Percentiles rank a stretch among this genome's conserved stretches.
Evolutionary conservation across 202 grass and related monocot species (phyloP).

Genomic region (Elaeis oleifera): DNA sequence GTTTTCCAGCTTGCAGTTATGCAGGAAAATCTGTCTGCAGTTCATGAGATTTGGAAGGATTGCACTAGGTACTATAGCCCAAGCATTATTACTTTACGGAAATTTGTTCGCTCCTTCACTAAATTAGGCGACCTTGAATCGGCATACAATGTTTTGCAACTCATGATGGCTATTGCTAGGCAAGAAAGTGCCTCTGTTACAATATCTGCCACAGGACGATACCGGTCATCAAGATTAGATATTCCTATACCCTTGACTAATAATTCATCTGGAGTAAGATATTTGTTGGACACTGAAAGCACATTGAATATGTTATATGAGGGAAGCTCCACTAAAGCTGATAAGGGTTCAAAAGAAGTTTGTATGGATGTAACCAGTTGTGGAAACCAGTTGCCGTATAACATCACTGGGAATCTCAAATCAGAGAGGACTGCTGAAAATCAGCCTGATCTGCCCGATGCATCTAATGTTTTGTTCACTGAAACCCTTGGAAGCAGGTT

Average conservation of each 20-base stretch:
- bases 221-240: conserved; percentile 53
- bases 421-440: neutral
- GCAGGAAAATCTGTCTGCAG: conserved; percentile 51
- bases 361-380: neutral
- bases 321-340: conserved; percentile 15
- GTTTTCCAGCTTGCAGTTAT: conserved; percentile 64
- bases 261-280: conserved; percentile 28
- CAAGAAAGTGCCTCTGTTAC: conserved; percentile 31
- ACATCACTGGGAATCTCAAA: conserved; percentile 1
- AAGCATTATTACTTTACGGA: conserved; percentile 57
- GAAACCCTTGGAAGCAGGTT: neutral
- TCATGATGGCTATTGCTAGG: conserved; percentile 45
- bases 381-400: neutral
- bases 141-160: conserved; percentile 56
- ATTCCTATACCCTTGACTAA: conserved; percentile 61
- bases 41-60: conserved; percentile 84
- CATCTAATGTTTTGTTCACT: neutral
- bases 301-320: conserved; percentile 22
- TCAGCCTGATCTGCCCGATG: neutral
- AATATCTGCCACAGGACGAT: conserved; percentile 45
- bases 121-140: conserved; percentile 64
- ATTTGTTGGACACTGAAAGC: conserved; percentile 18
- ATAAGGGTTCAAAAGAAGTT: conserved; percentile 1
- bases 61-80: conserved; percentile 78
- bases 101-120: conserved; percentile 56